Evolutionary conservation across 108 stramenopile species (phyloP), one percentile per base, ranked within the genome.

Genomic region (Phaeodactylum tricornutum): DNA sequence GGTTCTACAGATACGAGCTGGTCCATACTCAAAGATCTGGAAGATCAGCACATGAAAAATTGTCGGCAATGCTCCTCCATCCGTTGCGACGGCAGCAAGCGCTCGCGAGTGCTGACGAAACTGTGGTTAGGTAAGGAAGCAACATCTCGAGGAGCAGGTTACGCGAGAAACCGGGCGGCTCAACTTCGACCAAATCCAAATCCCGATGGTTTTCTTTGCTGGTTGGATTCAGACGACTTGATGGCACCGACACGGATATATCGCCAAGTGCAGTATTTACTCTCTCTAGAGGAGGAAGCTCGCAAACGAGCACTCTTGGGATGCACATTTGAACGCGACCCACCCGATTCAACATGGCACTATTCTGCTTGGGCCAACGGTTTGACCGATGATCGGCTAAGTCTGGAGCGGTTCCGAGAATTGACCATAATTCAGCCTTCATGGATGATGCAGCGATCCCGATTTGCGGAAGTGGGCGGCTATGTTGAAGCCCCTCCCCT

Each of bases 361-460:
- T 94, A 94, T 55, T 45, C 79, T 9, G 33, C 61, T 26, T 94
- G 93, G 93, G 89, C 89, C 3, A 94, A 94, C 63, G 34, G 54
- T 16, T 62, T 94, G 6, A 26, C 69, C 2, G 73, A 84, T 39
- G 81, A 87, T 26, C 64, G 87, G 22, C 50, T 94, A 27, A 53
- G 62, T 47, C 44, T 90, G 42, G 87, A 94, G 56, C 52, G 66
- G 20, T 92, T 77, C 70, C 71, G 93, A 20, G 93, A 94, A 57
- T 66, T 89, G 12, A 90, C 93, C 22, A 45, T 94, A 19, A 42
- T 94, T 15, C 93, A 94, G 53, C 93, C 93, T 24, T 92, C 93
- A 0, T 94, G 93, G 93, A 79, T 77, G 48, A 29, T 94, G 25
- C 42, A 51, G 12, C 47, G 57, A 31, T 15, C 48, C 3, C 55